Percentiles rank a stretch among this genome's conserved stretches.
Evolutionary conservation across 768 basidiomycete species (phyloP).

Genomic region (Phanerodontia chrysosporium): DNA sequence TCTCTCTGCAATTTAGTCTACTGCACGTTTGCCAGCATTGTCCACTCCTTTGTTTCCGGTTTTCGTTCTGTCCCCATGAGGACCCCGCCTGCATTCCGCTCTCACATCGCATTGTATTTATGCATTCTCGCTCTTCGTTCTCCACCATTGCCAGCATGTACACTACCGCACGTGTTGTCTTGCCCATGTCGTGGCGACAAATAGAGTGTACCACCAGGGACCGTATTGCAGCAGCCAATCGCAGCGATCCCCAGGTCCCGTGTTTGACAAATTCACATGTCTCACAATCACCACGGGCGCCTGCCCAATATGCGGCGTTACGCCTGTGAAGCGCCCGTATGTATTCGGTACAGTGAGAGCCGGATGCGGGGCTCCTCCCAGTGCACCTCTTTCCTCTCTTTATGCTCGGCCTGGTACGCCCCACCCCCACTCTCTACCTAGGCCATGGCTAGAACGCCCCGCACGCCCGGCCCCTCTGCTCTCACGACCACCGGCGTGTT

Average conservation of each 20-base stretch:
- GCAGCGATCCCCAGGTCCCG: not conserved
- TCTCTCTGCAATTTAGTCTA: not conserved
- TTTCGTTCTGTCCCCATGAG: not conserved
- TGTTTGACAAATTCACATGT: constrained; percentile 4
- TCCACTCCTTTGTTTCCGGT: not conserved
- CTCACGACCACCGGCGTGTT: constrained; percentile 4
- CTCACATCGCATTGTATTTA: not conserved
- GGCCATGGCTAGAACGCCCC: constrained; percentile 4
- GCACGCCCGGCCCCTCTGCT: not conserved
- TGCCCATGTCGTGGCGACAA: not conserved
- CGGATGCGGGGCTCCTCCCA: not conserved
- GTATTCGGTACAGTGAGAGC: not conserved
- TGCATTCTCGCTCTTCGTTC: not conserved
- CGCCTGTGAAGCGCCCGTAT: not conserved
- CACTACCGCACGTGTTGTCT: not conserved
- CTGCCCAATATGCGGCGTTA: not conserved
- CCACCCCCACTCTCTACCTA: not conserved
- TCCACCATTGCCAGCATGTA: not conserved
- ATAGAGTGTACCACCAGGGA: not conserved
- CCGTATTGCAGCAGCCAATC: not conserved
- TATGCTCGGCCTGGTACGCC: not conserved
- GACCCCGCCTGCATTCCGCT: not conserved
- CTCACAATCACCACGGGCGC: not conserved
- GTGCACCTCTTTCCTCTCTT: not conserved
- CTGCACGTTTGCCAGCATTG: not conserved